Conservation (phyloP, 2,329 filamentous ascomycete species). For the Graphilbum fragrans region DNA sequence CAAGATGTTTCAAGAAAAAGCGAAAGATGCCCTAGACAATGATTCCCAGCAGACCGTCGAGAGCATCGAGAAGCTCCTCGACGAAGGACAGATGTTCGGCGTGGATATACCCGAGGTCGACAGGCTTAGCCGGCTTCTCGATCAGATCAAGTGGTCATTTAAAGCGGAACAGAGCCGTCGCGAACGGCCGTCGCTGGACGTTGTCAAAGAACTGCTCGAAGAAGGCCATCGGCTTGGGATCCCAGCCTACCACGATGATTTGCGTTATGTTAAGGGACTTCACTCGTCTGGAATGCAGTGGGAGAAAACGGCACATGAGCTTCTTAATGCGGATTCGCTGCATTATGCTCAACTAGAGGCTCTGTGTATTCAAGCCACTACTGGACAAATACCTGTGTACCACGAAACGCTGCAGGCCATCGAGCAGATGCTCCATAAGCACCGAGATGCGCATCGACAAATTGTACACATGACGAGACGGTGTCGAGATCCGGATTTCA, state of each 20-base stretch:
- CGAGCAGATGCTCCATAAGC: constrained; percentile 88
- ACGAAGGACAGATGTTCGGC: constrained; percentile 79
- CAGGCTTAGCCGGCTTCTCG: constrained; percentile 63
- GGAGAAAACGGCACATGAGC: constrained; percentile 85
- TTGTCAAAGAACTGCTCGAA: constrained; percentile 68
- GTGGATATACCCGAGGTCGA: constrained; percentile 86
- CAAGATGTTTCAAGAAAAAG: constrained; percentile 69
- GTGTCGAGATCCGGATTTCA: constrained; percentile 62
- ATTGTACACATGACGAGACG: constrained; percentile 73
- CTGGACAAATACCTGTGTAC: constrained; percentile 63
- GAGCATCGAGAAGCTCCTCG: constrained; percentile 82
- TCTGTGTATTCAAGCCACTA: constrained; percentile 67
- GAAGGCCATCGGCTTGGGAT: constrained; percentile 69
- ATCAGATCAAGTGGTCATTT: constrained; percentile 81
- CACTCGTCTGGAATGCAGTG: constrained; percentile 67
- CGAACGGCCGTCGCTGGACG: constrained; percentile 58
- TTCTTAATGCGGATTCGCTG: constrained; percentile 82
- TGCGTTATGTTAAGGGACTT: constrained; percentile 66
- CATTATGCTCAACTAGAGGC: constrained; percentile 94
- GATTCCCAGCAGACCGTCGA: constrained; percentile 51
- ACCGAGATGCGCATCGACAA: constrained; percentile 83
- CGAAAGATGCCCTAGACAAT: constrained; percentile 57
- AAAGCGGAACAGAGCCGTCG: constrained; percentile 55
- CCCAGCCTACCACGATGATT: constrained; percentile 65
- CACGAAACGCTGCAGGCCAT: constrained; percentile 69